Evolutionary conservation across 192 early-diverging fungal genomes (phyloP).

Genomic region (Coemansia umbellata): DNA sequence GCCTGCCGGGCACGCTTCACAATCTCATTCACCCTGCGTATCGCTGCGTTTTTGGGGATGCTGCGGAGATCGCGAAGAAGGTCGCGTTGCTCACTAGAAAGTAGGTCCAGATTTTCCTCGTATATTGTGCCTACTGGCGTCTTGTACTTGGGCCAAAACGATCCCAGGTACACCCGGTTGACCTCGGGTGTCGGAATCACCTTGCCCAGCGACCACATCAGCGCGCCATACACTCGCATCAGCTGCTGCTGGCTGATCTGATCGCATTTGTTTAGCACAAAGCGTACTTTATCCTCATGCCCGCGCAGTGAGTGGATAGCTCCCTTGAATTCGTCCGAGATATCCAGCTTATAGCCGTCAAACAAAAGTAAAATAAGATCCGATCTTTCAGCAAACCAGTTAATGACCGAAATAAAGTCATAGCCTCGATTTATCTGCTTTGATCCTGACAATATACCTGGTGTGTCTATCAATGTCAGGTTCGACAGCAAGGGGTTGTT

Average conservation of each 20-base stretch:
- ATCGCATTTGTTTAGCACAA: constrained; percentile 88
- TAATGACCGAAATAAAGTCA: constrained; percentile 72
- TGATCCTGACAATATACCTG: constrained; percentile 82
- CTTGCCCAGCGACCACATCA: constrained; percentile 92
- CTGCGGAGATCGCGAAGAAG: constrained; percentile 68
- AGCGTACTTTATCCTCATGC: constrained; percentile 82
- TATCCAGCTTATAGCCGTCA: constrained; percentile 87
- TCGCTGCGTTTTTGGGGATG: constrained; percentile 74
- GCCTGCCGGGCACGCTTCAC: constrained; percentile 79
- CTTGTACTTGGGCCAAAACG: constrained; percentile 69
- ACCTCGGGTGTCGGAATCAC: constrained; percentile 88
- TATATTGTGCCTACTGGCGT: constrained; percentile 61
- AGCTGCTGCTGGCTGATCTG: constrained; percentile 82
- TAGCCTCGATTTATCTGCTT: constrained; percentile 83
- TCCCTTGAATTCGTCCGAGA: constrained; percentile 83
- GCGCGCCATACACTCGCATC: constrained; percentile 86
- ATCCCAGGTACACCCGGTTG: constrained; percentile 77
- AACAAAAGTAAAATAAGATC: constrained; percentile 84
- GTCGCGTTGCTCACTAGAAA: constrained; percentile 73
- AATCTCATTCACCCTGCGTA: constrained; percentile 88
- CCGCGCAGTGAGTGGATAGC: constrained; percentile 73
- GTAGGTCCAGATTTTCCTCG: constrained; percentile 66
- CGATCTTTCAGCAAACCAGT: constrained; percentile 84
- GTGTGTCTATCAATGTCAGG: constrained; percentile 87
- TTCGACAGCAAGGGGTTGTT: constrained; percentile 71